These are phyloP conservation scores for Hirschfeldia incana DNA, from an alignment of 345 rosid genomes.

Conservation along the genomic window DNA sequence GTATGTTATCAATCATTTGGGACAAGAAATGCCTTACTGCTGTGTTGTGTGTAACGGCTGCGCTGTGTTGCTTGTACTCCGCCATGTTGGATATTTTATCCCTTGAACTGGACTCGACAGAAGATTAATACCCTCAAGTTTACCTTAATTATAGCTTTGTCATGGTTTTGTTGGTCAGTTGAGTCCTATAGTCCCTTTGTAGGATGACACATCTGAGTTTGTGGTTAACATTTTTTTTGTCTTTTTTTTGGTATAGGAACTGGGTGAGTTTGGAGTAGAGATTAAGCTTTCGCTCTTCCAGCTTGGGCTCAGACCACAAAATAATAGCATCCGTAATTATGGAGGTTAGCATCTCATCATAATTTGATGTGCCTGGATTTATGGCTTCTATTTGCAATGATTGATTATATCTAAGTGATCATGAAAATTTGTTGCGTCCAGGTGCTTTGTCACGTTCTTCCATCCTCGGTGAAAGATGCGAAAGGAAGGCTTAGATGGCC, in stretches of 20 bases:
- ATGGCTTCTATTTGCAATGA: neutral
- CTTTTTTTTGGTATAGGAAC: constrained; percentile 56
- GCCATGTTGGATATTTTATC: constrained; percentile 79
- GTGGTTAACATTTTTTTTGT: constrained; percentile 12
- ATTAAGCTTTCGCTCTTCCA: constrained; percentile 87
- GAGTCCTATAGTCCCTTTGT: neutral
- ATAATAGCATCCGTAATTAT: constrained; percentile 79
- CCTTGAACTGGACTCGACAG: constrained; percentile 95
- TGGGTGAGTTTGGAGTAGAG: constrained; percentile 74
- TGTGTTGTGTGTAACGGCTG: constrained; percentile 51
- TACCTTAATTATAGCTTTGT: constrained; percentile 67
- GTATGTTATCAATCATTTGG: constrained; percentile 16
- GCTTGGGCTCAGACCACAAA: constrained; percentile 93
- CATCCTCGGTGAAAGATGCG: constrained; percentile 83
- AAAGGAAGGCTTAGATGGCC: constrained; percentile 96
- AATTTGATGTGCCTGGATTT: neutral
- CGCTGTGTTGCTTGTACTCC: constrained; percentile 54
- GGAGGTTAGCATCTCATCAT: constrained; percentile 60
- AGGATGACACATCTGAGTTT: neutral
- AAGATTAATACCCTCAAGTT: constrained; percentile 18
- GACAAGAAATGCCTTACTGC: constrained; percentile 28
- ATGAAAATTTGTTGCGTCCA: constrained; percentile 31
- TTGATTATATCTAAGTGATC: constrained; percentile 5
- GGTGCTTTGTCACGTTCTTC: constrained; percentile 88
- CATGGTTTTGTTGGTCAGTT: constrained; percentile 73